Evolutionary conservation across 495 filamentous ascomycete species (phyloP).

Genomic region (Hyaloscypha finlandica): DNA sequence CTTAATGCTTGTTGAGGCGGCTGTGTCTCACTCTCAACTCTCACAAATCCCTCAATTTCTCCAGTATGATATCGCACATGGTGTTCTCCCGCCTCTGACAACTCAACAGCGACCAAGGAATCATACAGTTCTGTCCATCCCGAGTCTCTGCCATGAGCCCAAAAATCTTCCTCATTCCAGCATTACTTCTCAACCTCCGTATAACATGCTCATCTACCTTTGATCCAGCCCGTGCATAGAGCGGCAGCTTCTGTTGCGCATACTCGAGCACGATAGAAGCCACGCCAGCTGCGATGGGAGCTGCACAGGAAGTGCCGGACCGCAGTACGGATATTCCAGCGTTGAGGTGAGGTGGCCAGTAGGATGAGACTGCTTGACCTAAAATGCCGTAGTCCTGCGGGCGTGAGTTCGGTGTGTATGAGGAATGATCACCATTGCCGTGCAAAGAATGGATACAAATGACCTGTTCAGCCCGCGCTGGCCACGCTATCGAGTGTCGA

Average conservation of each 20-base stretch:
- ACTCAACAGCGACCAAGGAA: slow-evolving; percentile 4
- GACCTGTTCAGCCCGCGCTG: not conserved
- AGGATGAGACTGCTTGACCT: not conserved
- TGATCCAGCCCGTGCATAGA: slow-evolving; percentile 13
- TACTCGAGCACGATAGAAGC: slow-evolving; percentile 29
- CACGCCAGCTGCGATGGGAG: slow-evolving; percentile 25
- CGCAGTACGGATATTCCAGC: not conserved
- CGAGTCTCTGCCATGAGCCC: slow-evolving; percentile 9
- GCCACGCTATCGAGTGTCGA: not conserved
- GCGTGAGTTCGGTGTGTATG: slow-evolving; percentile 2
- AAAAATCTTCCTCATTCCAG: slow-evolving; percentile 10
- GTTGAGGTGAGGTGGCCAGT: not conserved
- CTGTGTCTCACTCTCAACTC: slow-evolving; percentile 2
- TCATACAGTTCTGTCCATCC: slow-evolving; percentile 2
- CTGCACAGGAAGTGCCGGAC: slow-evolving; percentile 27
- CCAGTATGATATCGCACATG: slow-evolving; percentile 1
- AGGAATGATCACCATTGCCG: slow-evolving; percentile 2
- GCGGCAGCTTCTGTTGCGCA: slow-evolving; percentile 13
- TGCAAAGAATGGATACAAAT: slow-evolving; percentile 1
- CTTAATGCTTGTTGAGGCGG: not conserved
- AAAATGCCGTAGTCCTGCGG: slow-evolving; percentile 3
- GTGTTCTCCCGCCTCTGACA: not conserved
- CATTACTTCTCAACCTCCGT: slow-evolving; percentile 5
- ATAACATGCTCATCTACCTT: slow-evolving; percentile 11
- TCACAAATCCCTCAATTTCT: slow-evolving; percentile 1